These are phyloP conservation scores for Saccharomycopsis malanga DNA, from an alignment of 805 yeast genomes.

Conservation along the genomic window DNA sequence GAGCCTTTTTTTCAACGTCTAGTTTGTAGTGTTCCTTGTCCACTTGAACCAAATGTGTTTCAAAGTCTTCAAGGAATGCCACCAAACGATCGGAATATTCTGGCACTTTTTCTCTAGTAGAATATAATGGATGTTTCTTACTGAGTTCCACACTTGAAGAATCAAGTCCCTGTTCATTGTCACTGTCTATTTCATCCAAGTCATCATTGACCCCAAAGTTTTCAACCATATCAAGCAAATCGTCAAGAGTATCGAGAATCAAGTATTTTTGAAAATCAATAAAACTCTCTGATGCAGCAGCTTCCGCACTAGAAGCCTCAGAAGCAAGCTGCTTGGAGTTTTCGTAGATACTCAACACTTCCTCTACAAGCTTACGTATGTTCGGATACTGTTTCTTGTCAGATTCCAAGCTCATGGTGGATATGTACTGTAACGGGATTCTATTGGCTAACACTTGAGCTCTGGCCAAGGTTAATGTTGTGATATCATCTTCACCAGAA, in stretches of 20 bases:
- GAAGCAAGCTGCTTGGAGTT: conserved; percentile 22
- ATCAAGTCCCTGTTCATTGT: conserved; percentile 35
- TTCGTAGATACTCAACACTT: conserved; percentile 31
- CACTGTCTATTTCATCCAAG: conserved; percentile 52
- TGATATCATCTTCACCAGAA: conserved; percentile 39
- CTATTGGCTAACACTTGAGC: conserved; percentile 49
- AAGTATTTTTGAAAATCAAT: conserved; percentile 41
- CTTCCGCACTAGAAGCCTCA: conserved; percentile 2
- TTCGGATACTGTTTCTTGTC: conserved; percentile 30
- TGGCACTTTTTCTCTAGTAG: conserved; percentile 30
- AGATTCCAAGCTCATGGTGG: conserved; percentile 41
- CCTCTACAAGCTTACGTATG: conserved; percentile 41
- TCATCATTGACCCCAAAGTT: conserved; percentile 53
- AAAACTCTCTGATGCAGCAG: conserved; percentile 27
- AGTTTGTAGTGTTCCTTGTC: conserved; percentile 11
- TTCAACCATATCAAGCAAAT: conserved; percentile 57
- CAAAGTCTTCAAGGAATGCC: conserved; percentile 23
- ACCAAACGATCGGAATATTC: conserved; percentile 47
- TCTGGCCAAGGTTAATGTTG: conserved; percentile 41
- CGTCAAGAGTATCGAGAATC: conserved; percentile 54
- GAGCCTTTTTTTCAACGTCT: conserved; percentile 17
- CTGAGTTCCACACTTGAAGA: conserved; percentile 20
- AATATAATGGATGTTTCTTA: conserved; percentile 49
- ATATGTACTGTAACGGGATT: conserved; percentile 52
- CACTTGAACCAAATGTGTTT: conserved; percentile 1